Evolutionary conservation across 1,284 basidiomycete species (phyloP), one percentile per base, ranked within the genome.

Genomic region (Ganoderma resinaceum): DNA sequence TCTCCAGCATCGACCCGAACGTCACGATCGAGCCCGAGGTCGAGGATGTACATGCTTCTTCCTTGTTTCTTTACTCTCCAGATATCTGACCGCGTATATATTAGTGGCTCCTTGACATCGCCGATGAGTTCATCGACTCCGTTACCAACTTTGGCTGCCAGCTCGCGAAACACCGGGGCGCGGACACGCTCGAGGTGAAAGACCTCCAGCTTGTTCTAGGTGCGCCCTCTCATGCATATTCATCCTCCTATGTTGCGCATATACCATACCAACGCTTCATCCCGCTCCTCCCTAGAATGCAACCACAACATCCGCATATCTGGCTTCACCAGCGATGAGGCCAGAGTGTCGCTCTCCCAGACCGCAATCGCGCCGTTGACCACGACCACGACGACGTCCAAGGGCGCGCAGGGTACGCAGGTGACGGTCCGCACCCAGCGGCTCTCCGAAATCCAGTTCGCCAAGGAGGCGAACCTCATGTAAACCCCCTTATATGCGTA

Each of bases 111-210:
- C 84, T 99, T 2, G 92, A 95, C 70, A 87, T 99, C 52, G 95
- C 96, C 8, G 97, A 99, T 79, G 98, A 99, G 79, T 98, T 99
- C 78, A 93, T 98, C 74, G 97, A 99, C 78, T 95, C 95, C 12
- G 94, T 98, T 26, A 95, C 95, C 0, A 93, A 96, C 76, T 95
- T 98, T 77, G 89, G 92, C 0, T 98, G 97, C 79, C 90, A 93
- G 49, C 85, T 99, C 0, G 97, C 98, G 2, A 97, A 96, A 78
- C 97, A 99, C 78, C 86, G 97, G 23, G 93, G 92, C 49, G 91
- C 91, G 2, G 95, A 97, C 73, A 91, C 93, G 2, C 85, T 99
- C 18, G 97, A 99, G 81, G 94, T 98, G 26, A 91, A 92, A 73
- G 97, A 99, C 76, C 85, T 99, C 26, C 97, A 99, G 77, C 85